Percentiles rank a stretch among this genome's conserved stretches.
These are phyloP conservation scores for Asterionellopsis glacialis DNA, from an alignment of 108 stramenopile species.

Conservation along the genomic window DNA sequence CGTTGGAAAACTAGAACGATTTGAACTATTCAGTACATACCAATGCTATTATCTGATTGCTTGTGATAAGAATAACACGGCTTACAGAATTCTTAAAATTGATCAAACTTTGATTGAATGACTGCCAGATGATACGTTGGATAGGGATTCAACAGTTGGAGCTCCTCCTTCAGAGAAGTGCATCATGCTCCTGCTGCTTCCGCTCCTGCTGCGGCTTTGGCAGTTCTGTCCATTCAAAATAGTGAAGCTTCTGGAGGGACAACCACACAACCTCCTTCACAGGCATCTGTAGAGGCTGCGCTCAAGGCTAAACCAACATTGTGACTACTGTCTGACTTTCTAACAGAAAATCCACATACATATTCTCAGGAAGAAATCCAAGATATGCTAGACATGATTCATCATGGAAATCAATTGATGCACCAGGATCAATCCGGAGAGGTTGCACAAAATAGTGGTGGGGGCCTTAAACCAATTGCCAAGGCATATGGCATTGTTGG, in stretches of 20 bases:
- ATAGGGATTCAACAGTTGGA: not conserved
- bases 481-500: slow-evolving; percentile 89
- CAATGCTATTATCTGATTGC: slow-evolving; percentile 80
- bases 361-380: slow-evolving; percentile 78
- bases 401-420: slow-evolving; percentile 64
- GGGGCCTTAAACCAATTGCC: slow-evolving; percentile 78
- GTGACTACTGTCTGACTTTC: slow-evolving; percentile 62
- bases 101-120: slow-evolving; percentile 83
- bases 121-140: slow-evolving; percentile 16
- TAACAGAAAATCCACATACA: slow-evolving; percentile 74
- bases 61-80: slow-evolving; percentile 56
- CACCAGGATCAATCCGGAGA: not conserved
- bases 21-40: slow-evolving; percentile 71
- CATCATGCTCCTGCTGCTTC: not conserved
- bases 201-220: not conserved
- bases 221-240: not conserved
- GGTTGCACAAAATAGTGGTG: slow-evolving; percentile 8
- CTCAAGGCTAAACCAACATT: slow-evolving; percentile 48
- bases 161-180: slow-evolving; percentile 9
- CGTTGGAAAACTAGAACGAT: slow-evolving; percentile 64
- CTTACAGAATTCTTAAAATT: slow-evolving; percentile 78
- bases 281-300: slow-evolving; percentile 1
- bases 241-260: not conserved
- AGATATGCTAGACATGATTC: slow-evolving; percentile 85
- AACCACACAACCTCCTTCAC: not conserved